A percentile compares a stretch with the other conserved stretches of the same genome.
Evolutionary conservation across 129 eudicot genomes (phyloP).

Genomic region (Erigeron canadensis): DNA sequence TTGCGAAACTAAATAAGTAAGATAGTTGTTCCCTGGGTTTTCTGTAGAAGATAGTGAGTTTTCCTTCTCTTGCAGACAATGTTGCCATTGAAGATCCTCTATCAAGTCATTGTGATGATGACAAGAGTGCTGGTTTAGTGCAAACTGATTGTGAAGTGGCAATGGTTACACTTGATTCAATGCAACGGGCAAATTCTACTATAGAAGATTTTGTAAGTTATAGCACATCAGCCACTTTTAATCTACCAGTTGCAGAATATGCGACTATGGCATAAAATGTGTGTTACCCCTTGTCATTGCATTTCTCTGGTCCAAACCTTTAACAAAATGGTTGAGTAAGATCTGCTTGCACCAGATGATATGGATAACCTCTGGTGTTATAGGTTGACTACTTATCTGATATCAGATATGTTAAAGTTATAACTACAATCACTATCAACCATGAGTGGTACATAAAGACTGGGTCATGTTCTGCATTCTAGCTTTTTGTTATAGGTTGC

Average conservation of each 20-base stretch:
- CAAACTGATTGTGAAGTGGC: conserved; percentile 39
- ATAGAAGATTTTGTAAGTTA: conserved; percentile 89
- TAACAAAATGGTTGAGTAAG: background rate
- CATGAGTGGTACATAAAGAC: background rate
- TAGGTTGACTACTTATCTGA: background rate
- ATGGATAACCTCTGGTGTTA: background rate
- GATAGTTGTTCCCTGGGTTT: background rate
- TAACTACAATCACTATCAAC: background rate
- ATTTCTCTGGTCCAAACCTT: background rate
- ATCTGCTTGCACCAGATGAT: background rate
- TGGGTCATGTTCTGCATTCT: background rate
- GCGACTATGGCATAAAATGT: background rate
- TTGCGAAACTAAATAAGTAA: conserved; percentile 8
- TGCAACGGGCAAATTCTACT: conserved; percentile 92
- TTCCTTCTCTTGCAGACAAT: conserved; percentile 37
- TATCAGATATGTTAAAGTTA: background rate
- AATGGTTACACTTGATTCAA: conserved; percentile 60
- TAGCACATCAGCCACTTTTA: background rate
- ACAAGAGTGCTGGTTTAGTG: conserved; percentile 22
- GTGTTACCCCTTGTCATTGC: background rate
- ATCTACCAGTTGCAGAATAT: background rate
- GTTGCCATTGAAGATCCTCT: conserved; percentile 25
- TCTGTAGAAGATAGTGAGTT: conserved; percentile 2
- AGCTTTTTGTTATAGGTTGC: background rate
- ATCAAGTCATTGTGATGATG: conserved; percentile 30